Percentiles rank a stretch among this genome's conserved stretches.
These are phyloP conservation scores for Nigrospora oryzae DNA, from an alignment of 2,329 filamentous ascomycete genomes.

Conservation along the genomic window DNA sequence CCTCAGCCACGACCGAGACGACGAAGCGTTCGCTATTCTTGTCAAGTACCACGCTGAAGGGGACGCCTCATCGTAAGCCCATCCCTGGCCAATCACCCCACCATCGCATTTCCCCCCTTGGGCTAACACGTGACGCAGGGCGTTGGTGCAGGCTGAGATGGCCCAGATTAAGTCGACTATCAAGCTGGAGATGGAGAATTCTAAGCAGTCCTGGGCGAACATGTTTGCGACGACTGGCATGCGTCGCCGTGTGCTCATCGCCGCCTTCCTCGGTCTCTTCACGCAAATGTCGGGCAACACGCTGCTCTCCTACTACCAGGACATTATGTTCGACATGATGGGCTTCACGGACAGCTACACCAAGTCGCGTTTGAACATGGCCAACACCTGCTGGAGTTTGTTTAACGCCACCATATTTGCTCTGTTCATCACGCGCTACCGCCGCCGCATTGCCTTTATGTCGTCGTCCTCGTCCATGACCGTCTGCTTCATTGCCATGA, in stretches of 20 bases:
- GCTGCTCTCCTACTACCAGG: conserved; percentile 27
- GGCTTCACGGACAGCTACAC: conserved; percentile 28
- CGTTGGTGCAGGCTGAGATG: conserved; percentile 45
- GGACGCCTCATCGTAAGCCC: conserved; percentile 27
- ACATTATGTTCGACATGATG: conserved; percentile 33
- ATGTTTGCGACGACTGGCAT: conserved; percentile 31
- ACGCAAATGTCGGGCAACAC: conserved; percentile 32
- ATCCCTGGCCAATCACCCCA: conserved; percentile 36
- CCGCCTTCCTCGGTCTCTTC: conserved; percentile 27
- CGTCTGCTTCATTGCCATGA: conserved; percentile 40
- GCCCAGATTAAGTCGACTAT: conserved; percentile 48
- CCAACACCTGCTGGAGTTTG: conserved; percentile 34
- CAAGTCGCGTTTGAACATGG: conserved; percentile 38
- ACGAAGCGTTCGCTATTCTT: conserved; percentile 40
- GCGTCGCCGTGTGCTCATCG: conserved; percentile 27
- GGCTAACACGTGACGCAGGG: conserved; percentile 10
- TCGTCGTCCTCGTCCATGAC: conserved; percentile 33
- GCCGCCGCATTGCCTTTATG: conserved; percentile 26
- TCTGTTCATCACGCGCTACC: conserved; percentile 28
- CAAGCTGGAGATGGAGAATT: conserved; percentile 39
- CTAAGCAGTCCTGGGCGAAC: conserved; percentile 35
- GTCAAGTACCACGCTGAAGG: conserved; percentile 29
- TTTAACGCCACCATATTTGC: conserved; percentile 31
- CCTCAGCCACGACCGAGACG: conserved; percentile 37
- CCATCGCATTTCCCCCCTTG: too few species aligned